phyloP scores from a whole-genome alignment of 2,329 filamentous ascomycete species.

The Anisogramma anomala region DNA sequence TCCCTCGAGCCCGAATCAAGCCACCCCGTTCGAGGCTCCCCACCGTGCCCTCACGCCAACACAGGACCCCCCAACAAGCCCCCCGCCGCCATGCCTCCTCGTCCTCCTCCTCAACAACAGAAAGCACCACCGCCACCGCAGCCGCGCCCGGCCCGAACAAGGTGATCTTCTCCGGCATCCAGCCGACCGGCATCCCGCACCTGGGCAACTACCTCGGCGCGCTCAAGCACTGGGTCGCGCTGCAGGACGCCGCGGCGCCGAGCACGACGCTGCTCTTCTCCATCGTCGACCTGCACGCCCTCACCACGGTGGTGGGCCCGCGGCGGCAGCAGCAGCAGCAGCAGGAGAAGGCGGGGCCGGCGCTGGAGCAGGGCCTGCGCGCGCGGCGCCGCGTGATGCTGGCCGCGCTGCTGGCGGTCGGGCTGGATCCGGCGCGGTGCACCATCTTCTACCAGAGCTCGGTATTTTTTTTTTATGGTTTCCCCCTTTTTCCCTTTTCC shows the following conservation, averaged over 20 bases:
- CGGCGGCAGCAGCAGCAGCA: too few species aligned
- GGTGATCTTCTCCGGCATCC: conserved; percentile 88
- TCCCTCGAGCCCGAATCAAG: too few species aligned
- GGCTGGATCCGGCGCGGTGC: conserved; percentile 64
- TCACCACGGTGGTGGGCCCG: conserved; percentile 70
- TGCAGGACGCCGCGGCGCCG: conserved; percentile 54
- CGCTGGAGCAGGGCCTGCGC: too few species aligned
- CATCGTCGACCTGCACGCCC: conserved; percentile 86
- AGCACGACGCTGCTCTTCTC: conserved; percentile 64
- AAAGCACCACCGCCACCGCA: conserved; percentile 5
- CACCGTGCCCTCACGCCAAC: neutral
- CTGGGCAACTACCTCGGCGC: conserved; percentile 93
- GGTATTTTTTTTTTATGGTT: conserved; percentile 46
- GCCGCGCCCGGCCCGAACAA: conserved; percentile 16
- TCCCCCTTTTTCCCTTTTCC: too few species aligned
- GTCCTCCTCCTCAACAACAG: too few species aligned
- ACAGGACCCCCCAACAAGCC: too few species aligned
- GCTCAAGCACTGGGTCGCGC: conserved; percentile 69
- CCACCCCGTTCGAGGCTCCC: neutral
- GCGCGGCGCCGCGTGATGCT: conserved; percentile 61
- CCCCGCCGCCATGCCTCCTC: conserved; percentile 5
- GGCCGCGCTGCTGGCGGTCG: conserved; percentile 72
- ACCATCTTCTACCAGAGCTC: conserved; percentile 74
- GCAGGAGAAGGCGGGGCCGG: too few species aligned
- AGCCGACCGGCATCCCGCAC: conserved; percentile 89